Evolutionary conservation across 225 moss, liverwort and hornwort species (phyloP), one percentile per base, ranked within the genome.

Genomic region (Neckera pumila): DNA sequence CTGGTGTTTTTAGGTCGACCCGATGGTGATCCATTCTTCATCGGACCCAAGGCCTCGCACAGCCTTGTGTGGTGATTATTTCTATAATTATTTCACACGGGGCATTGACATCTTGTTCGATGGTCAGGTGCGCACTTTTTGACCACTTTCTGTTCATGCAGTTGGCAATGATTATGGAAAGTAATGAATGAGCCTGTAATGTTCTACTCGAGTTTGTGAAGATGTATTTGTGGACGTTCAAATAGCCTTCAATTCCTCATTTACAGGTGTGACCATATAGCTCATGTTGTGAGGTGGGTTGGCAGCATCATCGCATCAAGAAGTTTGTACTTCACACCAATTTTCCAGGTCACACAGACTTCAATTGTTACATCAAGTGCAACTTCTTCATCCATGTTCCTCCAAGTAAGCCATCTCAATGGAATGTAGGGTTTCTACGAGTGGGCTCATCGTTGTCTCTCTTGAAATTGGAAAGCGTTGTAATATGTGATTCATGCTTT

Each of bases 281-380:
- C 89, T 89, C 70, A 87, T 86, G 53, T 86, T 92, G 77, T 90
- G 89, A 80, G 76, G 79, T 90, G 81, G 89, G 61, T 78, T 92
- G 91, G 84, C 95, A 97, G 97, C 93, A 93, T 86, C 97, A 98
- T 89, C 95, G 95, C 79, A 96, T 98, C 81, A 98, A 98, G 88
- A 98, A 98, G 84, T 98, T 98, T 87, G 96, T 98, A 31, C 94
- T 98, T 43, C 98, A 98, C 88, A 98, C 98, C 82, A 98, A 98
- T 81, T 98, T 98, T 82, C 97, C 97, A 74, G 98, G 98, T 74
- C 97, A 98, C 86, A 95, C 98, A 56, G 98, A 98, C 89, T 98
- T 98, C 89, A 97, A 96, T 84, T 96, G 95, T 88, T 97, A 98
- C 87, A 95, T 98, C 90, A 98, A 96, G 88, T 98, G 98, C 94